phyloP scores from a whole-genome alignment of 345 rosid species.

The Arabidopsis thaliana region TAIR10.1 NC_003074.8:20183001-20183500 shows the following conservation, averaged over 20 bases:
- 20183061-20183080: constrained; percentile 74
- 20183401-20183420: background rate
- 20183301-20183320: constrained; percentile 7
- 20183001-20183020: background rate
- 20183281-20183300: constrained; percentile 3
- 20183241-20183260: background rate
- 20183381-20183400: background rate
- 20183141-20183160: constrained; percentile 56
- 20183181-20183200: constrained; percentile 55
- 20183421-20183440: background rate
- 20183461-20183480: too few species aligned
- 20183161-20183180: constrained; percentile 46
- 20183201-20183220: constrained; percentile 36
- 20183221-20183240: background rate
- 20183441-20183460: too few species aligned
- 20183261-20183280: constrained; percentile 25
- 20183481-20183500: too few species aligned
- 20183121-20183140: constrained; percentile 52
- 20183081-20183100: constrained; percentile 56
- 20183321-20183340: constrained; percentile 6
- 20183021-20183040: background rate
- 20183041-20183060: constrained; percentile 62
- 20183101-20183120: constrained; percentile 54
- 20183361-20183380: background rate
- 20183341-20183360: background rate